A percentile compares a stretch with the other conserved stretches of the same genome.
These are phyloP conservation scores for Brassica balearica DNA, from an alignment of 441 rosid species.

Conservation along the genomic window DNA sequence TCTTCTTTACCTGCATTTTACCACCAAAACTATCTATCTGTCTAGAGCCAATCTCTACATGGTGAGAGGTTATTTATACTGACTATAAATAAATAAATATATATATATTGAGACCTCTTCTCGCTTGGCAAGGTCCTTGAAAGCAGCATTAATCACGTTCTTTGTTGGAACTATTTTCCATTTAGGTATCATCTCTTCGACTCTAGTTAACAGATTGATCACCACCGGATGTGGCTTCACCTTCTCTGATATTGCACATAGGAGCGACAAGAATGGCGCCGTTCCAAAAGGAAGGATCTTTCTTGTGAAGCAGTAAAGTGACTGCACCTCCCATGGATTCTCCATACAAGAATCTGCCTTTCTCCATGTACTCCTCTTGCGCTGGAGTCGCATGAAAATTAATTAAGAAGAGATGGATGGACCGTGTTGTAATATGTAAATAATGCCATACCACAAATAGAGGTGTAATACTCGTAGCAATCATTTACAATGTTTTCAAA, in stretches of 20 bases:
- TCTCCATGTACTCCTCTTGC: constrained; percentile 63
- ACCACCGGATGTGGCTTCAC: constrained; percentile 89
- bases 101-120: constrained; percentile 52
- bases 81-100: too few species aligned
- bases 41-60: not conserved
- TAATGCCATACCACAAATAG: not conserved
- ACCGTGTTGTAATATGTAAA: not conserved
- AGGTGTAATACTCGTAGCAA: not conserved
- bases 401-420: not conserved
- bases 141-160: constrained; percentile 78
- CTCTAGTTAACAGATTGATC: constrained; percentile 66
- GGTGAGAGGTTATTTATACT: not conserved
- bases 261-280: constrained; percentile 95
- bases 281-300: constrained; percentile 76
- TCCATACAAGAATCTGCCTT: constrained; percentile 83
- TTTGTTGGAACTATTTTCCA: constrained; percentile 93
- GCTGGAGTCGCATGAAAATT: constrained; percentile 44
- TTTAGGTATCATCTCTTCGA: constrained; percentile 83
- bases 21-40: constrained; percentile 1
- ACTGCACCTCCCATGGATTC: constrained; percentile 99
- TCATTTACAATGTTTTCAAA: not conserved
- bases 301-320: constrained; percentile 72
- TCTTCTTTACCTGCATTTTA: constrained; percentile 63
- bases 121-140: constrained; percentile 76
- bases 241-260: constrained; percentile 95